Percentiles rank a stretch among this genome's conserved stretches.
phyloP scores from a whole-genome alignment of 345 rosid species.

The Gossypium australe region DNA sequence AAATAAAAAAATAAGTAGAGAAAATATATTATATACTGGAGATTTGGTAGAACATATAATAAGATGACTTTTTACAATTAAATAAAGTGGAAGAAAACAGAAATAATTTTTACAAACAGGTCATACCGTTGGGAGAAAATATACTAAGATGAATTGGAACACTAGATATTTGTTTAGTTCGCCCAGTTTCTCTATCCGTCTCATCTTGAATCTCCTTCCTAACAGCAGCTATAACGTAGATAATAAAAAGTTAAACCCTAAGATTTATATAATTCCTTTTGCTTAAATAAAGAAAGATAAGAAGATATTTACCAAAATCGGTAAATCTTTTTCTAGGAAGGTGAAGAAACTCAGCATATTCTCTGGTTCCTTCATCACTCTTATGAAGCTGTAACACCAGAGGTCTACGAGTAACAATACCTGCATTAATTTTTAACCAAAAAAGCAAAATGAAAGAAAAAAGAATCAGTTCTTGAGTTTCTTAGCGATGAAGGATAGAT shows the following conservation, averaged over 20 bases:
- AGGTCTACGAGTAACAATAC: slow-evolving; percentile 93
- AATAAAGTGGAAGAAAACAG: background rate
- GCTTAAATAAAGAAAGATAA: background rate
- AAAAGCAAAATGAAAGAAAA: background rate
- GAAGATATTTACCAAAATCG: slow-evolving; percentile 60
- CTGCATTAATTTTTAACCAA: slow-evolving; percentile 33
- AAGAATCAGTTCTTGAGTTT: background rate
- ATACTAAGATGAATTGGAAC: slow-evolving; percentile 98
- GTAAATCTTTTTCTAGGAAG: slow-evolving; percentile 74
- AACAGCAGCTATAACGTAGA: slow-evolving; percentile 64
- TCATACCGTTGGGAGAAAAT: slow-evolving; percentile 81
- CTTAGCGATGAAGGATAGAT: too few relatives aligned
- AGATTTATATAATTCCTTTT: background rate
- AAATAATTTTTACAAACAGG: background rate
- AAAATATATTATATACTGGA: background rate
- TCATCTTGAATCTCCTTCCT: slow-evolving; percentile 98
- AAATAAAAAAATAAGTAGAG: slow-evolving; percentile 14
- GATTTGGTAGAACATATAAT: too few relatives aligned
- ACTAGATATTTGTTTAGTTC: slow-evolving; percentile 74
- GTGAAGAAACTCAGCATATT: slow-evolving; percentile 97
- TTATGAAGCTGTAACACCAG: slow-evolving; percentile 98
- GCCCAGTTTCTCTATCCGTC: slow-evolving; percentile 98
- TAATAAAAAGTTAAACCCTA: slow-evolving; percentile 2
- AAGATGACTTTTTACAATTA: too few relatives aligned
- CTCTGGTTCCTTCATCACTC: slow-evolving; percentile 83